Evolutionary conservation across 148 eudicot species (phyloP).

Genomic region (Camellia lanceoleosa): DNA sequence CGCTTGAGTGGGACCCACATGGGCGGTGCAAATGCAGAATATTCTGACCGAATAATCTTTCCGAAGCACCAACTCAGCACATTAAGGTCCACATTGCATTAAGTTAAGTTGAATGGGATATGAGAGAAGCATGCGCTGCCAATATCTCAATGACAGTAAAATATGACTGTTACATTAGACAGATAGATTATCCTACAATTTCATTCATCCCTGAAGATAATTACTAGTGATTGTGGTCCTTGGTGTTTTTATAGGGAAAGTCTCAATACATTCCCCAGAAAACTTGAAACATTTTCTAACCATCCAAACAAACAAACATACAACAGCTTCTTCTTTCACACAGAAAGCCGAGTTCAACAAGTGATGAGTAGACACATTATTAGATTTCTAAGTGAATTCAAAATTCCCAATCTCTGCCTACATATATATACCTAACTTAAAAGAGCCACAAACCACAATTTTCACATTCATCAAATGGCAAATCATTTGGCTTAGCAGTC

Average conservation of each 20-base stretch:
- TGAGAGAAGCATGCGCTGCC: neutral
- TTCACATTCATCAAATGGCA: neutral
- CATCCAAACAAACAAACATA: neutral
- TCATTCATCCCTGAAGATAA: neutral
- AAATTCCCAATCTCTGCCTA: neutral
- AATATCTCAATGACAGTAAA: neutral
- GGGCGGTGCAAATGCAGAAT: neutral
- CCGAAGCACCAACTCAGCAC: too few relatives aligned
- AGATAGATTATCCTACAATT: neutral
- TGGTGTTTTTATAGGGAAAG: neutral
- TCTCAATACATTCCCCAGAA: neutral
- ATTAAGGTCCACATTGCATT: neutral
- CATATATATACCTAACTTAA: neutral
- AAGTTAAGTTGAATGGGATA: neutral
- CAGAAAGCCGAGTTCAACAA: neutral
- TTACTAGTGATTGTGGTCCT: neutral
- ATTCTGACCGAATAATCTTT: too few relatives aligned
- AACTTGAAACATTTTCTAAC: constrained; percentile 9
- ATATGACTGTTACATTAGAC: neutral
- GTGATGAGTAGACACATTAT: neutral
- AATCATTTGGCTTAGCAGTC: neutral
- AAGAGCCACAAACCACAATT: neutral
- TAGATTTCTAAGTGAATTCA: neutral
- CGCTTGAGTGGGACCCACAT: neutral
- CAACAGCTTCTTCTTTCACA: neutral